Conservation (phyloP, 148 eudicot genomes). For the Suaeda aralocaspica region DNA sequence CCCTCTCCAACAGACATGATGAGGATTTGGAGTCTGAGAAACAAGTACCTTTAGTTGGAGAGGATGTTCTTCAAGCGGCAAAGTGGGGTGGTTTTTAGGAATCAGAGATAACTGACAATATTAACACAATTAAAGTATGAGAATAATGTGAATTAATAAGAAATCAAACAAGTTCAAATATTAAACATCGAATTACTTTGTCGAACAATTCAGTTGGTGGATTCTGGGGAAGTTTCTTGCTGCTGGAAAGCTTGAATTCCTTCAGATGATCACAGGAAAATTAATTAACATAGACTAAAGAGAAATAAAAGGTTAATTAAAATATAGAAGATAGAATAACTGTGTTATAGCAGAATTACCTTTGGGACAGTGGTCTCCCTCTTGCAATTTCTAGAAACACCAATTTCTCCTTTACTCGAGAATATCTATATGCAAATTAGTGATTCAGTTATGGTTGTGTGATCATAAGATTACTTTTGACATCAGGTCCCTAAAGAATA, state of each 20-base stretch:
- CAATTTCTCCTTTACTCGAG: slow-evolving; percentile 27
- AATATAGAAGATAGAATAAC: neutral
- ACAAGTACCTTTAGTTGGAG: slow-evolving; percentile 37
- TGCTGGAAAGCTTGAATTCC: slow-evolving; percentile 39
- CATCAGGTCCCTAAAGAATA: no score
- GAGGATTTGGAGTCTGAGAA: neutral
- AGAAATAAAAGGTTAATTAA: neutral
- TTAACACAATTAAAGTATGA: slow-evolving; percentile 9
- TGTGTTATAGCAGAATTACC: slow-evolving; percentile 18
- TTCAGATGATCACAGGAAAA: slow-evolving; percentile 22
- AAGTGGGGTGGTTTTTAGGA: slow-evolving; percentile 31
- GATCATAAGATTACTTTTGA: no score
- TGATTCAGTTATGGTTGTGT: neutral
- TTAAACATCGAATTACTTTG: slow-evolving; percentile 39
- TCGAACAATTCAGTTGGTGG: slow-evolving; percentile 55
- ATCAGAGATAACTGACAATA: slow-evolving; percentile 48
- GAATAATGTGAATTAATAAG: neutral
- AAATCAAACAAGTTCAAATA: neutral
- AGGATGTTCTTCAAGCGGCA: slow-evolving; percentile 23
- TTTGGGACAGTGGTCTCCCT: slow-evolving; percentile 18
- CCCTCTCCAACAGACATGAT: neutral
- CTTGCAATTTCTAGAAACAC: slow-evolving; percentile 18
- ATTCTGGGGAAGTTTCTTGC: slow-evolving; percentile 23
- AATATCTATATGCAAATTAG: slow-evolving; percentile 21
- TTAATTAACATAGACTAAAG: neutral